Evolutionary conservation across 148 eudicot genomes (phyloP).

Genomic region (Vaccinium corymbosum): DNA sequence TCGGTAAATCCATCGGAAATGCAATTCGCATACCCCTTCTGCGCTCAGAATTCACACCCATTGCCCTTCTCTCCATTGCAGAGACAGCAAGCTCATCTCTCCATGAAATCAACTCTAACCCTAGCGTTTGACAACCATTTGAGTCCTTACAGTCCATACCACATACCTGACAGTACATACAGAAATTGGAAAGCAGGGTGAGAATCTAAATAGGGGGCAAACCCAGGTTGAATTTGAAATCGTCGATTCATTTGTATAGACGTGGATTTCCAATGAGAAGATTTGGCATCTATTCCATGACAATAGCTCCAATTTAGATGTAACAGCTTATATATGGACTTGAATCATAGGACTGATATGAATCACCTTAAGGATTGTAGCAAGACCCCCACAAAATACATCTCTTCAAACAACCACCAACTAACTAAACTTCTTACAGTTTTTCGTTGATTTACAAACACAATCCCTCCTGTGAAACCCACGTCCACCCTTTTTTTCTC

Average conservation of each 20-base stretch:
- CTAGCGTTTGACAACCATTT: conserved; percentile 25
- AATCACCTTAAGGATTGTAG: background rate
- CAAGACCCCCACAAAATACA: conserved; percentile 1
- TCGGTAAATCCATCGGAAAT: conserved; percentile 54
- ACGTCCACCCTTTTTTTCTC: too few species aligned
- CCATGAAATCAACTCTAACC: conserved; percentile 65
- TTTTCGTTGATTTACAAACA: background rate
- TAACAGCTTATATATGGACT: background rate
- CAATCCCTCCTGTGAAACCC: background rate
- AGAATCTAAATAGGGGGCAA: conserved; percentile 48
- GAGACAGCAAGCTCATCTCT: conserved; percentile 50
- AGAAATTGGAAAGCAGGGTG: conserved; percentile 45
- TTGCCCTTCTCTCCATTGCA: conserved; percentile 32
- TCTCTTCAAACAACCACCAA: background rate
- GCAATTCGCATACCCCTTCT: conserved; percentile 26
- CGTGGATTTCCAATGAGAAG: background rate
- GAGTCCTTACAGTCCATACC: conserved; percentile 25
- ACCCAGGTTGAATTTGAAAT: conserved; percentile 54
- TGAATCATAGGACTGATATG: background rate
- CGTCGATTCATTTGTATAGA: conserved; percentile 18
- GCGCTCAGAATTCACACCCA: conserved; percentile 20
- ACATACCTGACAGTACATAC: conserved; percentile 55
- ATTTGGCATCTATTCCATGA: background rate
- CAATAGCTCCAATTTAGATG: background rate
- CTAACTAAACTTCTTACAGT: background rate